Conservation (phyloP, 495 filamentous ascomycete genomes). For the Sordaria brevicollis region DNA sequence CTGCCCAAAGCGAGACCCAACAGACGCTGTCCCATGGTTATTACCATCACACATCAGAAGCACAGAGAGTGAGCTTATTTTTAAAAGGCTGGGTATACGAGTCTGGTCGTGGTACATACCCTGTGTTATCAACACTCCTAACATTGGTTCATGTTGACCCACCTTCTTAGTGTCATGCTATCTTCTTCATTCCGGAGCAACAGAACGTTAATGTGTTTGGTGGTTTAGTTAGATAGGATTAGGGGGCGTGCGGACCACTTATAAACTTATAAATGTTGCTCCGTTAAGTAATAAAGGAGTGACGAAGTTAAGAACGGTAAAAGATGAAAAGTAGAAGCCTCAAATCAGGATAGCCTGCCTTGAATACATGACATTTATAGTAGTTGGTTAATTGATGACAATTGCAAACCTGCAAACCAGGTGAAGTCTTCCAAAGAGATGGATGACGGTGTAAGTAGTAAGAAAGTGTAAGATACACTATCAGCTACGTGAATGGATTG, state of each 20-base stretch:
- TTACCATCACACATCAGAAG: background rate
- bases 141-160: background rate
- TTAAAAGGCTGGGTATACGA: background rate
- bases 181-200: background rate
- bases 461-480: background rate
- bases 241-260: background rate
- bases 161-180: background rate
- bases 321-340: background rate
- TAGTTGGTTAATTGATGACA: background rate
- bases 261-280: background rate
- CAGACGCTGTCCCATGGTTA: background rate
- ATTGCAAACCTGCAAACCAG: background rate
- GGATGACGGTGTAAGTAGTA: background rate
- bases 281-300: background rate
- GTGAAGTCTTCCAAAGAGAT: background rate
- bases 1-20: background rate
- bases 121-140: background rate
- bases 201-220: background rate
- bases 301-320: background rate
- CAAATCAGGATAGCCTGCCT: no score
- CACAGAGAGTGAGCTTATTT: background rate
- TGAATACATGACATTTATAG: background rate
- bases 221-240: background rate
- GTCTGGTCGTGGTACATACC: background rate
- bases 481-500: background rate